Evolutionary conservation across 1,284 basidiomycete genomes (phyloP).

Genomic region (Malassezia yamatoensis): DNA sequence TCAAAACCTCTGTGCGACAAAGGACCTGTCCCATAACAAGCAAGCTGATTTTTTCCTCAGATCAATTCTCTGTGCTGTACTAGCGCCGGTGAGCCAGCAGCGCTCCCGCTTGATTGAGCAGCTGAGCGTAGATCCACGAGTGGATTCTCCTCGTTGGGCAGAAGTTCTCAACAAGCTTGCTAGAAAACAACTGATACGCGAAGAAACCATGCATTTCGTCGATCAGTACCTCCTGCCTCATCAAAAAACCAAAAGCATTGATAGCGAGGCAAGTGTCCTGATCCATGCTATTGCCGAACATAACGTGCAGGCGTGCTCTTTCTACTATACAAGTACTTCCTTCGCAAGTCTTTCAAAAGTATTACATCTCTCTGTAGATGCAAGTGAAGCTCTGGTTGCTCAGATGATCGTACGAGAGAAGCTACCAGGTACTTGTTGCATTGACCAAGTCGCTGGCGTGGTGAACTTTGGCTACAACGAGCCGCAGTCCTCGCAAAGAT

Average conservation of each 20-base stretch:
- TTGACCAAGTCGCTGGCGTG: slow-evolving; percentile 6
- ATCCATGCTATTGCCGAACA: slow-evolving; percentile 86
- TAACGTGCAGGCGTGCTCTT: slow-evolving; percentile 86
- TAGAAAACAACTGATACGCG: slow-evolving; percentile 84
- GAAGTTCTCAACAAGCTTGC: slow-evolving; percentile 89
- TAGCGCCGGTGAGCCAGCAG: slow-evolving; percentile 93
- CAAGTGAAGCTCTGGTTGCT: slow-evolving; percentile 1
- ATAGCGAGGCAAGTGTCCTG: background rate
- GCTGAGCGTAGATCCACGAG: slow-evolving; percentile 85
- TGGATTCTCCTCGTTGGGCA: slow-evolving; percentile 64
- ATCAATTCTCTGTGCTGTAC: slow-evolving; percentile 85
- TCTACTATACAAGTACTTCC: slow-evolving; percentile 47
- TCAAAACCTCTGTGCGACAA: slow-evolving; percentile 61
- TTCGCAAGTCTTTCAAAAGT: slow-evolving; percentile 4
- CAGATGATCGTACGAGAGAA: background rate
- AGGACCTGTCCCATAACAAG: slow-evolving; percentile 30
- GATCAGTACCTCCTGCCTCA: slow-evolving; percentile 76
- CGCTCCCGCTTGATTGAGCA: slow-evolving; percentile 82
- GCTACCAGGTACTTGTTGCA: background rate
- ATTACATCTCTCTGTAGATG: background rate
- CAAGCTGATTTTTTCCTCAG: slow-evolving; percentile 50
- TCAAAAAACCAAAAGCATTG: slow-evolving; percentile 52
- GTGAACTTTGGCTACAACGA: slow-evolving; percentile 1
- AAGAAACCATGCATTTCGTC: slow-evolving; percentile 78
- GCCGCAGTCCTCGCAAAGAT: background rate